A percentile compares a stretch with the other conserved stretches of the same genome.
Conservation (phyloP, 495 filamentous ascomycete genomes). For the Talaromyces ruber region DNA sequence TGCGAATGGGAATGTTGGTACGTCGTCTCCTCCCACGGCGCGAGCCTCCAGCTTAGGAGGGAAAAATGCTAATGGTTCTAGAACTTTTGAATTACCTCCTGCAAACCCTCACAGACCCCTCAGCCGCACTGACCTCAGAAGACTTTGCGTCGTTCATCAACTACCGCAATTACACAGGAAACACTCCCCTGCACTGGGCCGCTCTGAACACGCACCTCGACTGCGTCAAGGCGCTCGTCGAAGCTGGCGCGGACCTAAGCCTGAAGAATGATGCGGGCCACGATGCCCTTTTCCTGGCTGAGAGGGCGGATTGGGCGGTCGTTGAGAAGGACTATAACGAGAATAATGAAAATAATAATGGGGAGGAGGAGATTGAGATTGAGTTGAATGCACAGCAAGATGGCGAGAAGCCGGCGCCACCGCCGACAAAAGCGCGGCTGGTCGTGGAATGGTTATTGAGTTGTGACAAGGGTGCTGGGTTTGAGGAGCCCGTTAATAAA, state of each 20-base stretch:
- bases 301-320: constrained; percentile 43
- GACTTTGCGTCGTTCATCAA: constrained; percentile 43
- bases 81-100: constrained; percentile 44
- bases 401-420: constrained; percentile 15
- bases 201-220: constrained; percentile 78
- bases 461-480: constrained; percentile 27
- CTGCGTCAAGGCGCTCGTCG: constrained; percentile 65
- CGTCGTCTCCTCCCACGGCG: neutral
- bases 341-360: constrained; percentile 24
- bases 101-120: constrained; percentile 22
- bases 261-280: constrained; percentile 75
- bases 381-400: constrained; percentile 14
- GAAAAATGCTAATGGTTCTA: constrained; percentile 15
- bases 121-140: constrained; percentile 6
- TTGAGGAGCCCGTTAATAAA: constrained; percentile 17
- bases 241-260: constrained; percentile 64
- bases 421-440: constrained; percentile 10
- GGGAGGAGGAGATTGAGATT: constrained; percentile 17
- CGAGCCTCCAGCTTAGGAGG: too few relatives aligned
- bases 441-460: constrained; percentile 41
- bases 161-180: constrained; percentile 65
- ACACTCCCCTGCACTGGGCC: constrained; percentile 89
- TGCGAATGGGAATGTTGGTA: constrained; percentile 81
- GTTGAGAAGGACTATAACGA: constrained; percentile 20
- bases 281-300: constrained; percentile 78